Base-by-base conservation (phyloP, 2,329 filamentous ascomycete species). In the Aspergillus sp. region DNA sequence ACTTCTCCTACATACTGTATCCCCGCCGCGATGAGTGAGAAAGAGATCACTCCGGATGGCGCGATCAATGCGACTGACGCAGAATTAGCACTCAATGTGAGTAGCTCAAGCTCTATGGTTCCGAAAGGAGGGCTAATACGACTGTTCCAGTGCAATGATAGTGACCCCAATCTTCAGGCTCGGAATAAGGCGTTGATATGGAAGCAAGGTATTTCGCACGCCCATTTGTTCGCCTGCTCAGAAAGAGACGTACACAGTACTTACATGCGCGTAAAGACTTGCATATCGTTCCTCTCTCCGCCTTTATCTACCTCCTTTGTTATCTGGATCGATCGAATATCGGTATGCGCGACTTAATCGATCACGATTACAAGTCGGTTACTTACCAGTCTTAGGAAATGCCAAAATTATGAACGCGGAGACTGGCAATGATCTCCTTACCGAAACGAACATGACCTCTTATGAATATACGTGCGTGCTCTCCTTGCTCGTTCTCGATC, bases 311-410 rank as follows among this genome's bases (percentile, higher is more conserved):
- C 70, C 79, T 89, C 46, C 79, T 89, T 20, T 87, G 84, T 72
- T 89, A 87, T 68, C 80, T 89, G 22, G 87, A 89, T 71, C 79
- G 85, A 44, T 82, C 84, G 55, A 90, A 89, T 70, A 89, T 90
- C 57, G 86, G 86, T 78, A 57, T 47, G 64, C 40, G 6, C 15
- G 33, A 22, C 17, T n/a, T 2, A 5, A 13, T 13, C 9, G 8
- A 15, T 30, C 13, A 6, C 13, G 2, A 20, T 4, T 9, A 1
- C 12, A 5, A 27, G 5, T 9, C 11, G 15, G 30, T 22, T 55
- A 20, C 57, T 67, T 33, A 69, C 39, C 2, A 20, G 20, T 5
- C 19, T 11, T 22, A 75, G 73, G 79, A 56, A 88, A 88, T 68
- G 86, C 86, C 42, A 86, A 84, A 71, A 83, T 89, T 24, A 78